Percentiles rank a stretch among this genome's conserved stretches.
phyloP scores from a whole-genome alignment of 1,284 basidiomycete genomes.

The Kwoniella shivajii region DNA sequence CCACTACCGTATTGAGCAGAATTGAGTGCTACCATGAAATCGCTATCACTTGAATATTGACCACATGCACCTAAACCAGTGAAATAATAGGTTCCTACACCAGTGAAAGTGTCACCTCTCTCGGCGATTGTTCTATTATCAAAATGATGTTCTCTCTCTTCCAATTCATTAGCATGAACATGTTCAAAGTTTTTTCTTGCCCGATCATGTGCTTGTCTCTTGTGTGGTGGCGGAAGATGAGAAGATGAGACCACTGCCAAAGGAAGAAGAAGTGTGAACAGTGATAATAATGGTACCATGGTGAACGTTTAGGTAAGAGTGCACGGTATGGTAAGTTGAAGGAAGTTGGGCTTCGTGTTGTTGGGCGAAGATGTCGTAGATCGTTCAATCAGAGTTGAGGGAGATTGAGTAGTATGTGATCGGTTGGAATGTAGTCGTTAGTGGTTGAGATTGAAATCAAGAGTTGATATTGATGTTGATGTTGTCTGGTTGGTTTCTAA shows the following conservation, averaged over 20 bases:
- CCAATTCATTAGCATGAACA: slow-evolving; percentile 4
- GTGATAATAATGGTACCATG: slow-evolving; percentile 11
- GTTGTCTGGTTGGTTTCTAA: too few relatives aligned
- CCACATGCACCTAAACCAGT: slow-evolving; percentile 40
- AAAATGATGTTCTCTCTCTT: slow-evolving; percentile 2
- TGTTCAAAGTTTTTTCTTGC: slow-evolving; percentile 20
- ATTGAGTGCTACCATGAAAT: slow-evolving; percentile 37
- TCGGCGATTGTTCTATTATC: slow-evolving; percentile 14
- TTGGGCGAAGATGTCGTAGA: too few relatives aligned
- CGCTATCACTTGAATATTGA: slow-evolving; percentile 22
- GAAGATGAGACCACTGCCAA: slow-evolving; percentile 4
- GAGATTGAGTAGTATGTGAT: too few relatives aligned
- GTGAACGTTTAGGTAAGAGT: neutral
- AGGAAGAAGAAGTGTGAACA: slow-evolving; percentile 14
- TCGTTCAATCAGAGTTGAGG: too few relatives aligned
- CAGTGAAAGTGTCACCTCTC: slow-evolving; percentile 16
- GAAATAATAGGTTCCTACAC: slow-evolving; percentile 32
- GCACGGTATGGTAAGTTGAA: neutral
- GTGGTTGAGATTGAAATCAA: too few relatives aligned
- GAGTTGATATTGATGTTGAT: too few relatives aligned
- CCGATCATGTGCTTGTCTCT: slow-evolving; percentile 12
- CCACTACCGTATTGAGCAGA: slow-evolving; percentile 41
- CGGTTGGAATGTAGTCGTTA: too few relatives aligned
- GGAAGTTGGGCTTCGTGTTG: neutral
- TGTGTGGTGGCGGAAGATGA: slow-evolving; percentile 11